These are phyloP conservation scores for Lodderomyces theae DNA, from an alignment of 1,139 yeast species.

Conservation along the genomic window DNA sequence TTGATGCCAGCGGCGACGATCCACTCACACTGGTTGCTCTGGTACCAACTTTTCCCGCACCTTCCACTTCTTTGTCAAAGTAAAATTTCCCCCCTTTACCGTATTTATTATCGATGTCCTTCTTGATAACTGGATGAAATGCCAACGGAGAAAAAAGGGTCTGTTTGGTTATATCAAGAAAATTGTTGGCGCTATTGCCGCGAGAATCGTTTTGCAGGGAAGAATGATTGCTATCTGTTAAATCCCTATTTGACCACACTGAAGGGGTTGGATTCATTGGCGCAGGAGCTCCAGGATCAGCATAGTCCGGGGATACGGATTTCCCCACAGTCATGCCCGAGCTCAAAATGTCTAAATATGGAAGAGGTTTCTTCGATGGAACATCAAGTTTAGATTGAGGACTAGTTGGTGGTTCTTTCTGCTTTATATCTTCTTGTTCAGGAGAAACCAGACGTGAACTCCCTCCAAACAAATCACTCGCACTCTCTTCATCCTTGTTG, in stretches of 20 bases:
- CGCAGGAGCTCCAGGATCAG: slow-evolving; percentile 80
- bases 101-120: slow-evolving; percentile 76
- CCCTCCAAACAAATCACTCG: slow-evolving; percentile 8
- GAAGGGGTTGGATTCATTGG: slow-evolving; percentile 63
- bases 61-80: slow-evolving; percentile 8
- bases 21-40: slow-evolving; percentile 13
- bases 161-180: slow-evolving; percentile 9
- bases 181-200: slow-evolving; percentile 6
- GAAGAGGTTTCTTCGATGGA: not conserved
- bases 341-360: slow-evolving; percentile 52
- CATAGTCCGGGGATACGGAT: slow-evolving; percentile 52
- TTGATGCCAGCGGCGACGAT: not conserved
- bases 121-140: slow-evolving; percentile 75
- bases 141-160: slow-evolving; percentile 78
- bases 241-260: slow-evolving; percentile 15
- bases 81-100: slow-evolving; percentile 84
- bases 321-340: slow-evolving; percentile 50
- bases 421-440: not conserved
- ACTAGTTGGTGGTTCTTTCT: not conserved
- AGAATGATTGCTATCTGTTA: slow-evolving; percentile 11
- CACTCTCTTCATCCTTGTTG: not conserved
- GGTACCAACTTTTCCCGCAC: slow-evolving; percentile 10
- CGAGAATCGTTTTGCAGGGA: no score
- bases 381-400: not conserved
- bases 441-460: not conserved